phyloP scores from a whole-genome alignment of 2,329 filamentous ascomycete species.

The Diaporthe sp. region DNA sequence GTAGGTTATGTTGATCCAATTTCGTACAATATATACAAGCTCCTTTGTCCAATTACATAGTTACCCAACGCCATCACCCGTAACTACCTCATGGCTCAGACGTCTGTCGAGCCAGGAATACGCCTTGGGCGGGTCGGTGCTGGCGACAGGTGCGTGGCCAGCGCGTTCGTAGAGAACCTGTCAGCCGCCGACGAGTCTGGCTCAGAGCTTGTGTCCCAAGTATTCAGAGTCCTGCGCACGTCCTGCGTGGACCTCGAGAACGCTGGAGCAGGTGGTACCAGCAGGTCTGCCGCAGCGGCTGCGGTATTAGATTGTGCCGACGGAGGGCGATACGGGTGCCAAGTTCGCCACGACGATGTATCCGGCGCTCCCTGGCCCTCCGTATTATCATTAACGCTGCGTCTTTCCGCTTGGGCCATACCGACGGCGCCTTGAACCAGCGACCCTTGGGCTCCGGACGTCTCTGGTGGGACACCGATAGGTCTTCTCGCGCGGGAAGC shows the following conservation, averaged over 20 bases:
- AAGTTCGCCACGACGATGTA: background rate
- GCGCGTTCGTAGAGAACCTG: background rate
- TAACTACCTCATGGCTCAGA: background rate
- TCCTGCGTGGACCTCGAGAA: background rate
- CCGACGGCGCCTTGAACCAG: background rate
- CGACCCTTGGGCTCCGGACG: background rate
- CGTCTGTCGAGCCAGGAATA: background rate
- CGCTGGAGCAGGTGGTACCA: background rate
- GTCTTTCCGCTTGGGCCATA: background rate
- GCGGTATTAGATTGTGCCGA: background rate
- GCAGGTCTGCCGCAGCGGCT: background rate
- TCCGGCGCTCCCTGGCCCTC: background rate
- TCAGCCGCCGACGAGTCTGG: slow-evolving; percentile 3
- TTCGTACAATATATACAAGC: background rate
- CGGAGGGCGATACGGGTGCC: background rate
- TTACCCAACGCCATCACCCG: background rate
- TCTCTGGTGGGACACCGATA: background rate
- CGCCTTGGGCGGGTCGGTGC: background rate
- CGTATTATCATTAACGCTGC: background rate
- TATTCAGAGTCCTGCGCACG: background rate
- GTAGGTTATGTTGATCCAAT: background rate
- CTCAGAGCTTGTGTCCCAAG: slow-evolving; percentile 17
- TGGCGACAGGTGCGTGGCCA: slow-evolving; percentile 12
- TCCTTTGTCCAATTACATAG: background rate
- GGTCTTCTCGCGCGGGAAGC: no score